Base-by-base conservation (phyloP, 2,329 filamentous ascomycete species). In the Venturia oleaginea region DNA sequence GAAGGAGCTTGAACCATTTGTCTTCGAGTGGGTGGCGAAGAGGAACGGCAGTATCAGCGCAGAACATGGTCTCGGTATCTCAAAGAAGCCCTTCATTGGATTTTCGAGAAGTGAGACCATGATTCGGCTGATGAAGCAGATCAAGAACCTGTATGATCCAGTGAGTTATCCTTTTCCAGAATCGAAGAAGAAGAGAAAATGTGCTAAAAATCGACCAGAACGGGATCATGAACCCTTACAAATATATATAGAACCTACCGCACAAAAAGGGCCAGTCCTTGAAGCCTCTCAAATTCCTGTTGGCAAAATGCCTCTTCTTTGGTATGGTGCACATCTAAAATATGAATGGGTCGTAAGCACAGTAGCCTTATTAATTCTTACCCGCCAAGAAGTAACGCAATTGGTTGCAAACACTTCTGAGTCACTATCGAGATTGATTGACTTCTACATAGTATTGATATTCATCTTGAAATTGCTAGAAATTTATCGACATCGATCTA, bases 211-310 rank as follows among this genome's bases (percentile, higher is more conserved):
- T 27, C 37, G 6, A 46, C 38, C 69, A 96, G 91, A 96, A 96
- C 70, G 92, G 92, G 59, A 97, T 97, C 77, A 95, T 97, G 91
- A 97, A 97, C 78, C 93, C 93, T 0, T 97, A 97, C 81, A 97
- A 97, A 79, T 97, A 97, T 76, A 89, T 97, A 70, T 81, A 75
- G 51, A 62, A 27, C 11, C 22, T 51, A 4, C 11, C 3, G 4
- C 4, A 51, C 11, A 27, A 11, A 13, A 51, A 51, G 0, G 5
- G 13, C 17, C 46, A 40, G 19, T 40, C 6, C n/a, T 37, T 37
- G 11, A 11, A 34, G 7, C 22, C 30, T 24, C 30, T 19, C n/a
- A 19, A n/a, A 59, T n/a, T n/a, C 24, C 7, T 32, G 22, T 32
- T 7, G 6, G 37, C 38, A 4, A 40, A 40, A 4, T n/a, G n/a